Conservation (phyloP, 2,329 filamentous ascomycete genomes). For the Stagonosporopsis tanaceti region DNA sequence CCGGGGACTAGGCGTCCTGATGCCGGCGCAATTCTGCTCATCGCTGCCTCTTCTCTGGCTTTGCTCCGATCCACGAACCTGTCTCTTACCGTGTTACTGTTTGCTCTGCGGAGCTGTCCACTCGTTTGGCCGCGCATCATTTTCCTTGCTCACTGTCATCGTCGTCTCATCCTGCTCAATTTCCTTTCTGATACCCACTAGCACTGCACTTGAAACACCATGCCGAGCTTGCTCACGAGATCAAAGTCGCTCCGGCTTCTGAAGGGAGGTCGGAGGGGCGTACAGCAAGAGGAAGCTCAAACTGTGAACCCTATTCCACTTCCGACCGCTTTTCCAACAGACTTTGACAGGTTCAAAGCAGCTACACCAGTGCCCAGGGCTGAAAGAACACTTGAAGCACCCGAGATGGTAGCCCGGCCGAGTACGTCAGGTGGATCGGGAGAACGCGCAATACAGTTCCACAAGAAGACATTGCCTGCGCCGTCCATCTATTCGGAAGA, state of each 20-base stretch:
- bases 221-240: slow-evolving; percentile 49
- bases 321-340: slow-evolving; percentile 31
- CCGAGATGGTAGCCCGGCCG: slow-evolving; percentile 43
- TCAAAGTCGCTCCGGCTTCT: slow-evolving; percentile 49
- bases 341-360: slow-evolving; percentile 45
- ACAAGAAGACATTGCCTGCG: slow-evolving; percentile 46
- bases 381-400: slow-evolving; percentile 37
- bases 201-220: slow-evolving; percentile 47
- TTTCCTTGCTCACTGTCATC: slow-evolving; percentile 28
- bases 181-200: slow-evolving; percentile 44
- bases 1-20: slow-evolving; percentile 30
- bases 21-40: slow-evolving; percentile 32
- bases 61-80: slow-evolving; percentile 30
- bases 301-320: slow-evolving; percentile 34
- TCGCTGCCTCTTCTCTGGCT: slow-evolving; percentile 27
- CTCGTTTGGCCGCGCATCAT: slow-evolving; percentile 42
- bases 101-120: slow-evolving; percentile 52
- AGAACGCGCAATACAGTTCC: slow-evolving; percentile 45
- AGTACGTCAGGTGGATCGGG: slow-evolving; percentile 46
- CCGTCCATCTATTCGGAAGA: slow-evolving; percentile 35
- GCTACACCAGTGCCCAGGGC: slow-evolving; percentile 37
- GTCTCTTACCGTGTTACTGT: slow-evolving; percentile 28
- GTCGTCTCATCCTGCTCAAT: slow-evolving; percentile 33
- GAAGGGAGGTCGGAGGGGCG: slow-evolving; percentile 42
- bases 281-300: slow-evolving; percentile 35